These are phyloP conservation scores for Eucalyptus curtisii DNA, from an alignment of 345 rosid species.

Conservation along the genomic window DNA sequence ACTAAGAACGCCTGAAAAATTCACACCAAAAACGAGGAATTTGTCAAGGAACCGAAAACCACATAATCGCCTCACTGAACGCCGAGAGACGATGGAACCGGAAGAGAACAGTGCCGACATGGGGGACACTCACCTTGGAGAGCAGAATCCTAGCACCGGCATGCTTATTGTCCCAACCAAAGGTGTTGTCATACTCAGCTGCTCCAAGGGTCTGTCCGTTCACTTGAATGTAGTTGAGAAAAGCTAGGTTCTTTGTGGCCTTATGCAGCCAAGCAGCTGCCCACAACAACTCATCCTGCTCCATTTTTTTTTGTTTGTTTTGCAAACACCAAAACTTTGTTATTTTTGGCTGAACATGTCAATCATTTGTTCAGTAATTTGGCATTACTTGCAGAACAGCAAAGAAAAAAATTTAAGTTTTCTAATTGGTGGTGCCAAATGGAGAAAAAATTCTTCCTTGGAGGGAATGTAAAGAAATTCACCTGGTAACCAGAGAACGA, in stretches of 20 bases:
- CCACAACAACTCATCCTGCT: conserved; percentile 89
- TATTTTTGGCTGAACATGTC: neutral
- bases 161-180: conserved; percentile 98
- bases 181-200: conserved; percentile 67
- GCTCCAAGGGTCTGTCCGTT: conserved; percentile 90
- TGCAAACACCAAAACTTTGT: neutral
- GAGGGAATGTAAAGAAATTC: neutral
- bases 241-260: conserved; percentile 63
- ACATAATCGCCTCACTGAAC: neutral
- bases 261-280: conserved; percentile 95
- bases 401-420: neutral
- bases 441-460: neutral
- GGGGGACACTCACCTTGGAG: conserved; percentile 41
- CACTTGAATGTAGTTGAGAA: conserved; percentile 55
- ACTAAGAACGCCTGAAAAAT: conserved; percentile 43
- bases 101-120: neutral
- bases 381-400: neutral
- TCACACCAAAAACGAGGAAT: conserved; percentile 5
- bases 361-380: neutral
- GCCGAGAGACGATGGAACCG: neutral
- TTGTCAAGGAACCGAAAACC: neutral
- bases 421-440: neutral
- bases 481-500: conserved; percentile 65
- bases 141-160: conserved; percentile 89
- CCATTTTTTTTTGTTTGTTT: neutral